phyloP scores from a whole-genome alignment of 2,329 filamentous ascomycete species.

The Mollisia scopiformis region DNA sequence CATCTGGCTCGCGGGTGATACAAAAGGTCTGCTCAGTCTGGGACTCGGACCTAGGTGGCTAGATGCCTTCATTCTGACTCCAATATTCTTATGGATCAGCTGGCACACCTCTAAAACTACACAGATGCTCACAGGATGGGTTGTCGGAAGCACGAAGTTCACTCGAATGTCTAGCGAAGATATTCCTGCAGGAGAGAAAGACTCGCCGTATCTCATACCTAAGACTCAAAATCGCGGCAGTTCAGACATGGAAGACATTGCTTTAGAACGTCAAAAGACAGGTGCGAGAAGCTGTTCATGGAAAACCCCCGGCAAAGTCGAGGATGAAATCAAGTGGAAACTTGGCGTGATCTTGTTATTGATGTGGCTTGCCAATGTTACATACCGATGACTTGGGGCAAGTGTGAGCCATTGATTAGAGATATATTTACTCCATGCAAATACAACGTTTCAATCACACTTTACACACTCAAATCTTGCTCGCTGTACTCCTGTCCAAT shows the following conservation, averaged over 20 bases:
- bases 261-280: not conserved
- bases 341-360: constrained; percentile 12
- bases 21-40: constrained; percentile 50
- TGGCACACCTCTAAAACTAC: constrained; percentile 42
- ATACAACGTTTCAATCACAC: too few relatives aligned
- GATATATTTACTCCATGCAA: not conserved
- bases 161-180: not conserved
- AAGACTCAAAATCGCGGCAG: constrained; percentile 1
- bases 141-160: constrained; percentile 30
- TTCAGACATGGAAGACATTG: not conserved
- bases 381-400: constrained; percentile 7
- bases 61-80: constrained; percentile 44
- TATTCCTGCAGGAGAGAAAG: constrained; percentile 8
- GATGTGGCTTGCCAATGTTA: constrained; percentile 22
- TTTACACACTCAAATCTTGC: too few relatives aligned
- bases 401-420: not conserved
- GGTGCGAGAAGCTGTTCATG: not conserved
- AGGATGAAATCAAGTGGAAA: constrained; percentile 8
- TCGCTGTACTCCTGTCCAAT: too few relatives aligned
- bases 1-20: constrained; percentile 62
- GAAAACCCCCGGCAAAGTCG: not conserved
- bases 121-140: constrained; percentile 41
- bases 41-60: constrained; percentile 36
- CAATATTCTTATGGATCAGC: constrained; percentile 47
- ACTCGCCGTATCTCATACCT: constrained; percentile 13